A percentile compares a stretch with the other conserved stretches of the same genome.
Conservation (phyloP, 2,329 filamentous ascomycete species). For the Fusarium robinianum region DNA sequence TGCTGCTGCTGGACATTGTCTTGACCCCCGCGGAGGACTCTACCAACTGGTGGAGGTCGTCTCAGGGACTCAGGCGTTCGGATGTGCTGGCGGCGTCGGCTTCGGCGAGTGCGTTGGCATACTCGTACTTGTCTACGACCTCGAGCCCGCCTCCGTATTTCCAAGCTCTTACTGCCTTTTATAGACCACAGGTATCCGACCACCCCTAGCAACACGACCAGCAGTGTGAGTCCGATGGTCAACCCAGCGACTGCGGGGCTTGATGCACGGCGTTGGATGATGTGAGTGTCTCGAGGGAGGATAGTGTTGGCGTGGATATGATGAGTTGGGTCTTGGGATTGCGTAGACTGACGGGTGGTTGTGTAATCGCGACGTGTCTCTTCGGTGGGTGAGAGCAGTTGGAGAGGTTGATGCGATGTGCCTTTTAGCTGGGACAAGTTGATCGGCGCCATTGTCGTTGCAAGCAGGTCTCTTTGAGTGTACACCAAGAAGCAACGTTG, state of each 20-base stretch:
- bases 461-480: no score
- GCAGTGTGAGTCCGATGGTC: conserved; percentile 14
- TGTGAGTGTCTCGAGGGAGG: neutral
- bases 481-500: no score
- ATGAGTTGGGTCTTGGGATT: no score
- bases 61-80: no score
- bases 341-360: no score
- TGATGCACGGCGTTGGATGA: conserved; percentile 12
- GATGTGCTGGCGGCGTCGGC: no score
- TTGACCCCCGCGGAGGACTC: no score
- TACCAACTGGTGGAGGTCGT: no score
- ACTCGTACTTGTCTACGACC: neutral
- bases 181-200: conserved; percentile 20
- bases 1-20: conserved; percentile 1
- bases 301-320: neutral
- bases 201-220: conserved; percentile 7
- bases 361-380: no score
- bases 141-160: neutral
- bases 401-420: neutral
- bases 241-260: conserved; percentile 14
- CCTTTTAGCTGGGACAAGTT: neutral
- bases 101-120: neutral
- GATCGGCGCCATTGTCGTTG: neutral
- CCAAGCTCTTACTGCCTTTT: conserved; percentile 4
- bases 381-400: no score